Conservation (phyloP, 352 stramenopile species). For the Bremia lactucae region DNA sequence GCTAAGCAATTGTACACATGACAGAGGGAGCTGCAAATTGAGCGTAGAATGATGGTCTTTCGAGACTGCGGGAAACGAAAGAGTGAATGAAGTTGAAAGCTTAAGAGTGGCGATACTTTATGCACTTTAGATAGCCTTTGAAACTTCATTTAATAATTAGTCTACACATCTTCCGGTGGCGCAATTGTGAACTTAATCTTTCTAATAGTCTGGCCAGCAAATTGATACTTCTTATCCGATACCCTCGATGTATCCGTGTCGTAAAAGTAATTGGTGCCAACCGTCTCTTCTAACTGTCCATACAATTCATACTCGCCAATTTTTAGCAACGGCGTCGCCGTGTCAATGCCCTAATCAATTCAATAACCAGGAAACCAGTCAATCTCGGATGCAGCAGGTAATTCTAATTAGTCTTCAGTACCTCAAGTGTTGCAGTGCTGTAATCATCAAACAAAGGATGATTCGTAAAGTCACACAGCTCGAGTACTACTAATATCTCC, state of each 20-base stretch:
- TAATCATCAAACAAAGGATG: slow-evolving; percentile 70
- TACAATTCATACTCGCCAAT: slow-evolving; percentile 68
- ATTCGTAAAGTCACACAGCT: slow-evolving; percentile 75
- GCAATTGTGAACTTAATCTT: slow-evolving; percentile 77
- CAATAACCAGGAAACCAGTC: slow-evolving; percentile 1
- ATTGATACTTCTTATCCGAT: slow-evolving; percentile 38
- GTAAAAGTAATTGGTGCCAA: slow-evolving; percentile 75
- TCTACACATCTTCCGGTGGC: slow-evolving; percentile 34
- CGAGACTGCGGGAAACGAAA: too few relatives aligned
- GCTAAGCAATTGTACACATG: slow-evolving; percentile 62
- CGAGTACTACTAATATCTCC: slow-evolving; percentile 58
- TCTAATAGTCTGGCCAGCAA: slow-evolving; percentile 58
- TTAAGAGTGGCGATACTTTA: neutral
- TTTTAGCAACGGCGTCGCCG: slow-evolving; percentile 39
- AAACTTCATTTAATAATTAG: neutral
- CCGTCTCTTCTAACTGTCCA: slow-evolving; percentile 57
- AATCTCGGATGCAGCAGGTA: neutral
- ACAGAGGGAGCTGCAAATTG: slow-evolving; percentile 1
- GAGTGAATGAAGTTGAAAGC: slow-evolving; percentile 20
- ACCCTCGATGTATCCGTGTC: slow-evolving; percentile 42
- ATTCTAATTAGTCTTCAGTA: slow-evolving; percentile 6
- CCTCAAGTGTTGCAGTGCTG: slow-evolving; percentile 46
- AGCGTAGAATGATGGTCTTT: too few relatives aligned
- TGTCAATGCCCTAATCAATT: slow-evolving; percentile 49
- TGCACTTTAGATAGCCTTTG: neutral